A percentile compares a stretch with the other conserved stretches of the same genome.
phyloP scores from a whole-genome alignment of 495 filamentous ascomycete species.

The Aspergillus conjunctus region DNA sequence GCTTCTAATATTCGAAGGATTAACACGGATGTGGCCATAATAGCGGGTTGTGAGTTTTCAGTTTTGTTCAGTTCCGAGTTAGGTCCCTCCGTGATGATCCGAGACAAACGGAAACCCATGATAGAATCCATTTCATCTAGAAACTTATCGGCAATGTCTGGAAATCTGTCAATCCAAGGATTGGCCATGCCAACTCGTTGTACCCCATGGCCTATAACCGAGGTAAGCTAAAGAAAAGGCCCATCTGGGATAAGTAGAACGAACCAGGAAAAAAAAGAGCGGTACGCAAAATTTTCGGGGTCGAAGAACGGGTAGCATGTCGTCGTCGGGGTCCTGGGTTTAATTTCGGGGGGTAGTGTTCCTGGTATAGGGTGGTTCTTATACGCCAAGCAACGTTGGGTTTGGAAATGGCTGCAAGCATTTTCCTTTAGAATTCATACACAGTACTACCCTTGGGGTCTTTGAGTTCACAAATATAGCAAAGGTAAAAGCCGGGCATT shows the following conservation, averaged over 20 bases:
- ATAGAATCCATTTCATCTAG: constrained; percentile 82
- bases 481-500: constrained; percentile 15
- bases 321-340: constrained; percentile 2
- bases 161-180: constrained; percentile 83
- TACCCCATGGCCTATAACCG: constrained; percentile 80
- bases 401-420: constrained; percentile 10
- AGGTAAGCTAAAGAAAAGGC: constrained; percentile 6
- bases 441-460: constrained; percentile 1
- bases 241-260: constrained; percentile 17
- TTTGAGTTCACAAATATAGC: neutral
- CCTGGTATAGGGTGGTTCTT: constrained; percentile 1
- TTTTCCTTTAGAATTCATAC: constrained; percentile 4
- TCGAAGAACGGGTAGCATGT: constrained; percentile 7
- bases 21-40: constrained; percentile 90
- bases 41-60: constrained; percentile 88
- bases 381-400: constrained; percentile 9
- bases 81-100: constrained; percentile 80
- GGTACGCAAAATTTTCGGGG: constrained; percentile 55
- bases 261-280: constrained; percentile 85
- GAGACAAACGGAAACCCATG: constrained; percentile 67
- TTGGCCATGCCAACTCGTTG: constrained; percentile 90
- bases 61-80: constrained; percentile 75
- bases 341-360: neutral
- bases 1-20: constrained; percentile 87
- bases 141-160: constrained; percentile 66